phyloP scores from a whole-genome alignment of 495 filamentous ascomycete species.

The Penicillium turbatum region DNA sequence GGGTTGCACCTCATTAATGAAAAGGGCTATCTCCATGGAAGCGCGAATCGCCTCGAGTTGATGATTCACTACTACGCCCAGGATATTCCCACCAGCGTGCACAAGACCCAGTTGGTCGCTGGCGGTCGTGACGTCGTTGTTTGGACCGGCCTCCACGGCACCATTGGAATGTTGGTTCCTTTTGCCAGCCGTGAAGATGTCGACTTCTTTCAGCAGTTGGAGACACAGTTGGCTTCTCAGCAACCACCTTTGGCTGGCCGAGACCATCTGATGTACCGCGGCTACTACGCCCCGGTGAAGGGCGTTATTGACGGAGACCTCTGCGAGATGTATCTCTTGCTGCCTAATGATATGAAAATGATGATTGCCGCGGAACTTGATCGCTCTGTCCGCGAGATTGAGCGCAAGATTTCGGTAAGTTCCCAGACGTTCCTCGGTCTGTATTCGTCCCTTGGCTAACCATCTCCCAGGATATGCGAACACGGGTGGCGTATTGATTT shows the following conservation, averaged over 20 bases:
- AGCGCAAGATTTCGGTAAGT: conserved; percentile 88
- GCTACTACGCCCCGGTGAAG: conserved; percentile 97
- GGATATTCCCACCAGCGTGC: conserved; percentile 85
- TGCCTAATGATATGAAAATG: conserved; percentile 82
- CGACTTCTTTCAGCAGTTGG: conserved; percentile 93
- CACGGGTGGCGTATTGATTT: conserved; percentile 73
- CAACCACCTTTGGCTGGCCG: conserved; percentile 83
- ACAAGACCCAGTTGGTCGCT: conserved; percentile 84
- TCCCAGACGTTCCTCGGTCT: background rate
- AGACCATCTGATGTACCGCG: conserved; percentile 90
- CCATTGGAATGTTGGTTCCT: conserved; percentile 85
- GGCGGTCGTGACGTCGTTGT: conserved; percentile 88
- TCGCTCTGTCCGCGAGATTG: conserved; percentile 83
- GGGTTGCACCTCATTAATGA: conserved; percentile 87
- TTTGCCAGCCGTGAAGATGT: conserved; percentile 89
- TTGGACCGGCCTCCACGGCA: conserved; percentile 93
- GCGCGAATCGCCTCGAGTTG: conserved; percentile 75
- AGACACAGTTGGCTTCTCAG: conserved; percentile 77
- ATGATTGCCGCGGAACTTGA: conserved; percentile 93
- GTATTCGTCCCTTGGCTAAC: conserved; percentile 16
- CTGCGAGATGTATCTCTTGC: conserved; percentile 80
- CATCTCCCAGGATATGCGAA: conserved; percentile 71
- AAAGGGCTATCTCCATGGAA: conserved; percentile 80
- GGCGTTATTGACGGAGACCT: conserved; percentile 97
- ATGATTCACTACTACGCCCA: conserved; percentile 87